These are phyloP conservation scores for Talaromyces verruculosus DNA, from an alignment of 2,329 filamentous ascomycete species.

Conservation along the genomic window DNA sequence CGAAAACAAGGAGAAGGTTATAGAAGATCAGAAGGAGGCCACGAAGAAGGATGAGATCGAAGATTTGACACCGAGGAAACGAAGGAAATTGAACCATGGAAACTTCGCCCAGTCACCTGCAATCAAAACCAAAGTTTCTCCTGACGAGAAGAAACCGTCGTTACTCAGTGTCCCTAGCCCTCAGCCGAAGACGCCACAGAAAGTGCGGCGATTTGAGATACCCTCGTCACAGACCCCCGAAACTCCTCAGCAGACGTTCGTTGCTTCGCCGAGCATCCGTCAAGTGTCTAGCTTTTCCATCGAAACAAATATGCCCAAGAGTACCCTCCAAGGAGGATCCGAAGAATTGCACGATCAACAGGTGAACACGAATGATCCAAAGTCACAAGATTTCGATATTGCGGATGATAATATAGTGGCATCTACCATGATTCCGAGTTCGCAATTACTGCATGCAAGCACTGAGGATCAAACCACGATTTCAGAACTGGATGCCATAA, in stretches of 20 bases:
- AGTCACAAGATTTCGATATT: neutral
- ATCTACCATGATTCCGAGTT: neutral
- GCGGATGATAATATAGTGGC: neutral
- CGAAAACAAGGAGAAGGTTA: neutral
- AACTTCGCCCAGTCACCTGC: neutral
- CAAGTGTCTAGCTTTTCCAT: constrained; percentile 30
- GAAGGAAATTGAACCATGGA: constrained; percentile 25
- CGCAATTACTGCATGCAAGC: neutral
- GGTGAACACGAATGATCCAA: no score
- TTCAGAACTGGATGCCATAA: neutral
- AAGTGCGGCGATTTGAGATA: constrained; percentile 35
- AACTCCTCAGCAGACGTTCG: constrained; percentile 40
- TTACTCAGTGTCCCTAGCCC: neutral
- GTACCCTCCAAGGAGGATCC: no score
- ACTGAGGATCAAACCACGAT: neutral
- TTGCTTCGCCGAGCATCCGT: constrained; percentile 38
- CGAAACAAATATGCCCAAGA: neutral
- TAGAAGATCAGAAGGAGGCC: neutral
- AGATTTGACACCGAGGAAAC: constrained; percentile 25
- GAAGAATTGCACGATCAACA: neutral
- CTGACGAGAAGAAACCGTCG: neutral
- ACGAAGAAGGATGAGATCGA: neutral
- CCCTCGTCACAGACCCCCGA: constrained; percentile 47
- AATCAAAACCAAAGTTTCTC: neutral
- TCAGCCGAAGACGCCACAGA: constrained; percentile 37